phyloP scores from a whole-genome alignment of 1,284 basidiomycete genomes.

The Pyrrhoderma lamaoense region DNA sequence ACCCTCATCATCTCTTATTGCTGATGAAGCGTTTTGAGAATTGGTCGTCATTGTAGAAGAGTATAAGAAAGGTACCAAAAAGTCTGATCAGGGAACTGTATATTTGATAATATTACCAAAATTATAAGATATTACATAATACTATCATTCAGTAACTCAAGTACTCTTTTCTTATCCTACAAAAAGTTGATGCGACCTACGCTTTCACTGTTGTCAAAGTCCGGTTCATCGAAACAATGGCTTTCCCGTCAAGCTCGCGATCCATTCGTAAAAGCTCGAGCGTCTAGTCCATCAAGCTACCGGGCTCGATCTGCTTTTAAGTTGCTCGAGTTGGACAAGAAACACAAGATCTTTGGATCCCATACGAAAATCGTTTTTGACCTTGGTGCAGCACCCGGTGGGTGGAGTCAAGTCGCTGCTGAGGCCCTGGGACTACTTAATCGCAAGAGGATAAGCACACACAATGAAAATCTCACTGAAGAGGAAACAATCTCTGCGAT shows the following conservation, averaged over 20 bases:
- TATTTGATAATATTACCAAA: no score
- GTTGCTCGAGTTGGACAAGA: constrained; percentile 62
- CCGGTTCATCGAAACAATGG: constrained; percentile 43
- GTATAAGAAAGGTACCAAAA: no score
- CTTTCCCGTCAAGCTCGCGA: constrained; percentile 56
- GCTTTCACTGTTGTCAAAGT: constrained; percentile 6
- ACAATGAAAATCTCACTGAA: constrained; percentile 1
- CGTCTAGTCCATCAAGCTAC: constrained; percentile 37
- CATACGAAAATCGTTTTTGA: constrained; percentile 64
- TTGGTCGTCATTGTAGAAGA: no score
- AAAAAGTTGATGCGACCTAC: constrained; percentile 10
- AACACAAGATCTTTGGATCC: constrained; percentile 36
- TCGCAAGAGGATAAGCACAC: background rate
- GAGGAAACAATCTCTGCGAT: constrained; percentile 8
- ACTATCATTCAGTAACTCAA: no score
- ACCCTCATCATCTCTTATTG: background rate
- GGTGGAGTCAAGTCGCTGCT: constrained; percentile 81
- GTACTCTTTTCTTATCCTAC: no score
- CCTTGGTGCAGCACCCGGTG: constrained; percentile 81
- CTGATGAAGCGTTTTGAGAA: no score
- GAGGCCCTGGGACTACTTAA: constrained; percentile 42
- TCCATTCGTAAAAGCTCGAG: constrained; percentile 60
- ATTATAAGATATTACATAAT: no score
- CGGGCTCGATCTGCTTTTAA: constrained; percentile 84
- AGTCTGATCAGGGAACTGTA: no score